phyloP scores from a whole-genome alignment of 2,329 filamentous ascomycete species.

The Colletotrichum scovillei region DNA sequence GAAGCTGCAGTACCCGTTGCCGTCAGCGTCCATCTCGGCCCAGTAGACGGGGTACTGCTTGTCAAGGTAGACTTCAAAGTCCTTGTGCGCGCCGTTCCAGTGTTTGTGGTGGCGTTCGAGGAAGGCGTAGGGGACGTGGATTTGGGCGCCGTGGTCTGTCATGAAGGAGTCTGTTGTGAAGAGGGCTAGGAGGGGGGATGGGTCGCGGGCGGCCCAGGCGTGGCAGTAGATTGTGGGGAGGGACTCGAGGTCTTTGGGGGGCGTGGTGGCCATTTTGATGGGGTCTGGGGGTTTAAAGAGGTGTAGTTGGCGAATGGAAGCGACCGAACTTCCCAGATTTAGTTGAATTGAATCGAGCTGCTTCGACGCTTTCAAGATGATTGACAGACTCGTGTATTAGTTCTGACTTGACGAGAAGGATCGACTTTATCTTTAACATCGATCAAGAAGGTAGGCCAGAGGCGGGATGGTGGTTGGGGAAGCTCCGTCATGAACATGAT shows the following conservation, averaged over 20 bases:
- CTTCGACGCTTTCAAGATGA: neutral
- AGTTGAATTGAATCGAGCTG: no score
- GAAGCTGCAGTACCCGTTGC: conserved; percentile 28
- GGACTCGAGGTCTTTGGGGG: neutral
- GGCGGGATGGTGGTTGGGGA: conserved; percentile 22
- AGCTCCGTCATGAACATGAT: neutral
- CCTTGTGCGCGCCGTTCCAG: conserved; percentile 24
- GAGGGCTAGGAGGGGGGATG: conserved; percentile 2
- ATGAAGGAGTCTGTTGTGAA: conserved; percentile 20
- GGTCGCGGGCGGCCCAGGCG: conserved; percentile 22
- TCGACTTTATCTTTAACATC: neutral
- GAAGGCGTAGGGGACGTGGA: conserved; percentile 18
- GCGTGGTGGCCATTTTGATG: neutral
- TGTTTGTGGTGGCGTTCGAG: conserved; percentile 29
- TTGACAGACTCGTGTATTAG: neutral
- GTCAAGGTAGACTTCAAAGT: conserved; percentile 27
- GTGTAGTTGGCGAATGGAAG: no score
- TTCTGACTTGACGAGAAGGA: neutral
- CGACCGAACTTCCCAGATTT: no score
- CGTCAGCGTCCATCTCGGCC: conserved; percentile 15
- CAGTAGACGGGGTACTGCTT: conserved; percentile 22
- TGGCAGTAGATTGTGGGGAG: conserved; percentile 19
- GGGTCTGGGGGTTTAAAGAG: no score
- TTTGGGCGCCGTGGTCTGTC: conserved; percentile 30
- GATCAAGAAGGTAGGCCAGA: neutral